phyloP scores from a whole-genome alignment of 495 filamentous ascomycete species.

The Aspergillus ellipticus region DNA sequence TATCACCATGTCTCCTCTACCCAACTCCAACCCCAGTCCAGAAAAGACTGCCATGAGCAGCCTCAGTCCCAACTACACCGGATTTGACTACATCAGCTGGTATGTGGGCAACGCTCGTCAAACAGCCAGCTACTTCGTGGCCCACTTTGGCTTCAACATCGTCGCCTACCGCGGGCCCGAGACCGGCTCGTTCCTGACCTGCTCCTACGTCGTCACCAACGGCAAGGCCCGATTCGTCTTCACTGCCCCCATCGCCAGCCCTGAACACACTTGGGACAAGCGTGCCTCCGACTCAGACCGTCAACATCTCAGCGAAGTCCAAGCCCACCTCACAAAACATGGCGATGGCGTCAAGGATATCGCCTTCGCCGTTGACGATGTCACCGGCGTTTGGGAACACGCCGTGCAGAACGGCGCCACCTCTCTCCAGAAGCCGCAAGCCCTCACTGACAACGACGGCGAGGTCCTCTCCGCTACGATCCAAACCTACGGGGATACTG shows the following conservation, averaged over 20 bases:
- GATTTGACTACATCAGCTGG: slow-evolving; percentile 74
- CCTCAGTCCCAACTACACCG: slow-evolving; percentile 42
- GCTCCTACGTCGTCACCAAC: slow-evolving; percentile 67
- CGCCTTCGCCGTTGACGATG: slow-evolving; percentile 72
- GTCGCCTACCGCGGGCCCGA: slow-evolving; percentile 71
- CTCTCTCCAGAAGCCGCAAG: slow-evolving; percentile 51
- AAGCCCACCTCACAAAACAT: slow-evolving; percentile 62
- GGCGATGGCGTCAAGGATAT: slow-evolving; percentile 78
- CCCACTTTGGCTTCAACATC: slow-evolving; percentile 62
- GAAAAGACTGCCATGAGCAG: slow-evolving; percentile 2
- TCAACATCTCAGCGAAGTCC: slow-evolving; percentile 54
- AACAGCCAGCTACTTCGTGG: slow-evolving; percentile 67
- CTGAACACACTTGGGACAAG: slow-evolving; percentile 7
- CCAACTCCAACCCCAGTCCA: background rate
- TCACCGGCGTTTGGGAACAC: slow-evolving; percentile 56
- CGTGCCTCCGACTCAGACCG: slow-evolving; percentile 29
- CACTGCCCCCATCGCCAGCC: slow-evolving; percentile 59
- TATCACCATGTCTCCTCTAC: background rate
- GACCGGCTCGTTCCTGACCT: slow-evolving; percentile 63
- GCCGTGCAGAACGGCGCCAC: slow-evolving; percentile 59
- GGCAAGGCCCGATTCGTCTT: slow-evolving; percentile 65
- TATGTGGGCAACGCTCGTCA: slow-evolving; percentile 82
- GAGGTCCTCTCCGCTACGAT: slow-evolving; percentile 61
- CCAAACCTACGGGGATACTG: slow-evolving; percentile 73
- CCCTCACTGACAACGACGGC: slow-evolving; percentile 39